Percentiles rank a stretch among this genome's conserved stretches.
Evolutionary conservation across 306 rosid species (phyloP).

Genomic region (Erythrophleum fordii): DNA sequence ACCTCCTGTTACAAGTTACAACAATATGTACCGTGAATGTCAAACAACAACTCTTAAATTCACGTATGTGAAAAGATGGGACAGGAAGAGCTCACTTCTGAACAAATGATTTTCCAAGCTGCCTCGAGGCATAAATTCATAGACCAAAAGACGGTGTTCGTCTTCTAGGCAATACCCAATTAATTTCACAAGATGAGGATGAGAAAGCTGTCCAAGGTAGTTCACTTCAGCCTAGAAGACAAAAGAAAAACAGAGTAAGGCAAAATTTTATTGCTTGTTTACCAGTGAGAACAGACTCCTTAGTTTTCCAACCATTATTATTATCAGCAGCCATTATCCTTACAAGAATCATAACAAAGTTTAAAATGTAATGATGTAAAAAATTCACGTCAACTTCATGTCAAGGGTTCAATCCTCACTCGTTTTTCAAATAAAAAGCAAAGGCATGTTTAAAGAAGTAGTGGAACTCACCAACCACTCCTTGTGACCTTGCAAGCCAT

Average conservation of each 20-base stretch:
- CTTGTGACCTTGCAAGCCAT: constrained; percentile 59
- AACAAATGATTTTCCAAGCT: constrained; percentile 78
- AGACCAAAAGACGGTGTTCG: constrained; percentile 63
- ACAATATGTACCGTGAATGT: constrained; percentile 14
- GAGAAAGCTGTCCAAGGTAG: constrained; percentile 65
- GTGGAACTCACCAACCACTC: constrained; percentile 77
- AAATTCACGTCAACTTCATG: too few relatives aligned
- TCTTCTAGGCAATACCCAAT: constrained; percentile 70
- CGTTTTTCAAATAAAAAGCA: background rate
- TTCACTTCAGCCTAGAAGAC: constrained; percentile 67
- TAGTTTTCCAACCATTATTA: background rate
- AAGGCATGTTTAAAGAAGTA: background rate
- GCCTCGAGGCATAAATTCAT: constrained; percentile 75
- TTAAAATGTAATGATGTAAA: background rate
- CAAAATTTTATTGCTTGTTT: background rate
- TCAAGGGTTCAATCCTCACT: too few relatives aligned
- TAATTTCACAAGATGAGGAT: constrained; percentile 71
- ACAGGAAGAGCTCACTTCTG: constrained; percentile 52
- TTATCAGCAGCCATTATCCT: too few relatives aligned
- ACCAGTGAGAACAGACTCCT: background rate
- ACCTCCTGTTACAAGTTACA: constrained; percentile 53
- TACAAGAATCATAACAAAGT: background rate
- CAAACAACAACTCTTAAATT: constrained; percentile 3
- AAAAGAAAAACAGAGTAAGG: constrained; percentile 35
- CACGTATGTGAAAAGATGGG: background rate